Evolutionary conservation across 75 land plant genomes (phyloP).

Genomic region (Chamaecyparis obtusa): DNA sequence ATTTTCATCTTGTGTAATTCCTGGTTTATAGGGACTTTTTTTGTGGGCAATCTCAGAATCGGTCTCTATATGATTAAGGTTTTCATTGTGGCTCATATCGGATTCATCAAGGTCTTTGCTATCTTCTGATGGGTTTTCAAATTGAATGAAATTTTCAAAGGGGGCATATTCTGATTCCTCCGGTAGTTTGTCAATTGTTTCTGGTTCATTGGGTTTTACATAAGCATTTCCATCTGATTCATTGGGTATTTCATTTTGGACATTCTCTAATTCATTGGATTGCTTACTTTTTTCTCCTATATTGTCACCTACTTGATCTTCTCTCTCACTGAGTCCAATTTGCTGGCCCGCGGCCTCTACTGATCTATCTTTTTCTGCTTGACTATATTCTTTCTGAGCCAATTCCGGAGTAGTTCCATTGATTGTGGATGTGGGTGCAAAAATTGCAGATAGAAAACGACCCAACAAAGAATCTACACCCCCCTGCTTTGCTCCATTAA

Average conservation of each 20-base stretch:
- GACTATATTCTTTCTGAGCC: not conserved
- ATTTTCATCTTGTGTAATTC: not conserved
- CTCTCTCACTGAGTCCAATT: not conserved
- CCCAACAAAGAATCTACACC: not conserved
- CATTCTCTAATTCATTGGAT: not conserved
- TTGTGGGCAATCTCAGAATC: not conserved
- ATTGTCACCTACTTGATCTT: not conserved
- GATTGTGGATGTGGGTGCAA: not conserved
- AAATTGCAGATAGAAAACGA: not conserved
- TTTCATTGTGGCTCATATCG: not conserved
- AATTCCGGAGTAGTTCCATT: not conserved
- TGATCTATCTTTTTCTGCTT: not conserved
- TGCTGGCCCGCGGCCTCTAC: not conserved
- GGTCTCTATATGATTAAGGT: not conserved
- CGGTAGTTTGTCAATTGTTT: not conserved
- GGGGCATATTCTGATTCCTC: not conserved
- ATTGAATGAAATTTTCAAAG: not conserved
- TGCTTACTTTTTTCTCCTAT: not conserved
- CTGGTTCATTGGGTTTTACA: not conserved
- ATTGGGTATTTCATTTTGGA: not conserved
- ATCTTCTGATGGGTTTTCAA: not conserved
- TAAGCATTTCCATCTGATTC: not conserved
- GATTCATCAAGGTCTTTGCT: not conserved
- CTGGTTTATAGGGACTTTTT: not conserved
- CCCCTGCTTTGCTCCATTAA: not conserved